Evolutionary conservation across 164 flowering plant genomes (phyloP).

Genomic region (Saururus chinensis): DNA sequence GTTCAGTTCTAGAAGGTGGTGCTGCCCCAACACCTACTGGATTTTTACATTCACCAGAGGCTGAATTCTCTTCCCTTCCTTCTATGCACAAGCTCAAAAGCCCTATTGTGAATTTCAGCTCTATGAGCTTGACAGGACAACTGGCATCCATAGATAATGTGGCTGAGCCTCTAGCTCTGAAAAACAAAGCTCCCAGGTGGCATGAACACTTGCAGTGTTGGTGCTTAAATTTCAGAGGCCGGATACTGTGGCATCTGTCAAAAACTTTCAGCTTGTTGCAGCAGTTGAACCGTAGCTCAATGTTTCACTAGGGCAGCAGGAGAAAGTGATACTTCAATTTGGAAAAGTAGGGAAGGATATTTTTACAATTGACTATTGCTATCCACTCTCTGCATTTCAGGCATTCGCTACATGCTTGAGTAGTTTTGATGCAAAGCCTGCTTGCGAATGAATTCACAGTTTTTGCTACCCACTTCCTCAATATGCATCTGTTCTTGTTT

Average conservation of each 20-base stretch:
- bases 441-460: slow-evolving; percentile 48
- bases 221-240: slow-evolving; percentile 88
- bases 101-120: slow-evolving; percentile 17
- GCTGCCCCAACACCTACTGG: slow-evolving; percentile 59
- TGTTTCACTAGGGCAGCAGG: slow-evolving; percentile 50
- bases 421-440: slow-evolving; percentile 84
- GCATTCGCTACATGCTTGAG: slow-evolving; percentile 85
- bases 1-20: slow-evolving; percentile 69
- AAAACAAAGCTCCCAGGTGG: slow-evolving; percentile 84
- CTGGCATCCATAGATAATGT: slow-evolving; percentile 8
- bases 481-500: no score
- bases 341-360: slow-evolving; percentile 90
- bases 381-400: slow-evolving; percentile 82
- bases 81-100: slow-evolving; percentile 19
- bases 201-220: slow-evolving; percentile 88
- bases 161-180: slow-evolving; percentile 40
- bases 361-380: slow-evolving; percentile 83
- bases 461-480: no score
- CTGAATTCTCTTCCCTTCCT: slow-evolving; percentile 13
- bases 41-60: slow-evolving; percentile 27
- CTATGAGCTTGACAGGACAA: slow-evolving; percentile 20
- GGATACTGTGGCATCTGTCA: slow-evolving; percentile 91
- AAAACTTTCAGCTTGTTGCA: slow-evolving; percentile 89
- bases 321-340: slow-evolving; percentile 71
- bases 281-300: slow-evolving; percentile 48